Base-by-base conservation (phyloP, 192 early-diverging fungal species). In the Piromyces finnis region DNA sequence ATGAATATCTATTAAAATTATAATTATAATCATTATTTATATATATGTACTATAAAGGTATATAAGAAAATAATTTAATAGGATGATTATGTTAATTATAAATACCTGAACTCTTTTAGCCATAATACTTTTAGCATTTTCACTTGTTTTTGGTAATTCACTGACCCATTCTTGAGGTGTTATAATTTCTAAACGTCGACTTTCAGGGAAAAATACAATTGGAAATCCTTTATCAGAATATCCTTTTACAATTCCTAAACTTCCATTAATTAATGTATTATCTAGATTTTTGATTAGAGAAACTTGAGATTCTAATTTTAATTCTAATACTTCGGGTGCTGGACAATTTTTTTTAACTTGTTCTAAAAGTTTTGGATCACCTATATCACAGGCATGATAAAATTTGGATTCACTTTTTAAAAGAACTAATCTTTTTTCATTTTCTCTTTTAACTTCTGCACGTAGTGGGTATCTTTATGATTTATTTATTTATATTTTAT, bases 281-380 rank as follows among this genome's bases (percentile, higher is more conserved):
- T 88, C 88, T 29, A 91, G 83, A 80, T 94, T 94, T 81, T 93
- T 95, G 35, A 93, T 85, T 78, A 98, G 84, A 93, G 95, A 95
- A 2, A 98, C 96, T 82, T 96, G 96, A 5, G 95, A 93, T 78
- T 88, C 81, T 12, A 84, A 29, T 85, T 95, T 95, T 28, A 98
- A 83, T 78, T 89, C 86, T 12, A 98, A 85, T 27, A 80, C 77
- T 5, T 84, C 79, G 0, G 91, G 93, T 0, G 94, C 93, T 28
- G 87, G 82, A 81, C 91, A 90, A 6, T 84, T 82, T 37, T 87
- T 86, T 0, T 88, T 82, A 80, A 82, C 78, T 79, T 80, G 83
- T 30, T 68, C 39, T 39, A 84, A 82, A 29, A 18, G 16, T 14
- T 22, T 51, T 51, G 15, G 17, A 51, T 51, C 41, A 22, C 82